These are phyloP conservation scores for Orbilia ellipsospora DNA, from an alignment of 2,329 filamentous ascomycete genomes.

Conservation along the genomic window DNA sequence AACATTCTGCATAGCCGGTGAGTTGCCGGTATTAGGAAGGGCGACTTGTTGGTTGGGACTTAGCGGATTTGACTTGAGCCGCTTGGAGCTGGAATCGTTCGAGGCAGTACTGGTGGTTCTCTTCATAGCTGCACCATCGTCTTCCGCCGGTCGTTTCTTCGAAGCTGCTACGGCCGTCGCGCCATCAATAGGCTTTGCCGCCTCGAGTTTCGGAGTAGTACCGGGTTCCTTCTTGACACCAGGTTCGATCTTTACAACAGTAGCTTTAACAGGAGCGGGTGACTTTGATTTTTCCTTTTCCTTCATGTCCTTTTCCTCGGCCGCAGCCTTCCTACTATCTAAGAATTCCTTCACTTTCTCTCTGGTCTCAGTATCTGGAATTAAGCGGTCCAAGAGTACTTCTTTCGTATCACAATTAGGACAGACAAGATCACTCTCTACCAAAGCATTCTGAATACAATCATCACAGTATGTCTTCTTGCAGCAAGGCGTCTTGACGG, in stretches of 20 bases:
- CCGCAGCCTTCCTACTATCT: slow-evolving; percentile 67
- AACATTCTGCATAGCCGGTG: slow-evolving; percentile 52
- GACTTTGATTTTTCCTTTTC: slow-evolving; percentile 60
- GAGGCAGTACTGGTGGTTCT: slow-evolving; percentile 56
- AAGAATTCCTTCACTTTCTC: slow-evolving; percentile 81
- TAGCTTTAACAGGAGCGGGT: slow-evolving; percentile 55
- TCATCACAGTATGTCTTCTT: slow-evolving; percentile 98
- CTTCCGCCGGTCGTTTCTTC: slow-evolving; percentile 86
- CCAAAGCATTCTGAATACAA: slow-evolving; percentile 98
- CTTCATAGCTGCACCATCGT: slow-evolving; percentile 67
- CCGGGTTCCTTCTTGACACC: slow-evolving; percentile 54
- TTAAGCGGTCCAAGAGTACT: slow-evolving; percentile 91
- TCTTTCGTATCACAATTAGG: slow-evolving; percentile 90
- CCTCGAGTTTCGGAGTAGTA: slow-evolving; percentile 57
- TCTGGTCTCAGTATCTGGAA: slow-evolving; percentile 80
- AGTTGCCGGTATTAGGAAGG: slow-evolving; percentile 49
- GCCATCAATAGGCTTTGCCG: slow-evolving; percentile 56
- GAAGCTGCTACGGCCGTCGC: slow-evolving; percentile 61
- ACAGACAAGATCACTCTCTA: slow-evolving; percentile 97
- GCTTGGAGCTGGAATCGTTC: slow-evolving; percentile 57
- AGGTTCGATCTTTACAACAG: slow-evolving; percentile 47
- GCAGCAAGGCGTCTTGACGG: slow-evolving; percentile 99
- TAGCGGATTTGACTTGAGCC: slow-evolving; percentile 59
- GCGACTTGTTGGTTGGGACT: slow-evolving; percentile 61
- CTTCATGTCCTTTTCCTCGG: slow-evolving; percentile 63